Evolutionary conservation across 306 rosid genomes (phyloP).

Genomic region (Cucurbita argyrosperma): DNA sequence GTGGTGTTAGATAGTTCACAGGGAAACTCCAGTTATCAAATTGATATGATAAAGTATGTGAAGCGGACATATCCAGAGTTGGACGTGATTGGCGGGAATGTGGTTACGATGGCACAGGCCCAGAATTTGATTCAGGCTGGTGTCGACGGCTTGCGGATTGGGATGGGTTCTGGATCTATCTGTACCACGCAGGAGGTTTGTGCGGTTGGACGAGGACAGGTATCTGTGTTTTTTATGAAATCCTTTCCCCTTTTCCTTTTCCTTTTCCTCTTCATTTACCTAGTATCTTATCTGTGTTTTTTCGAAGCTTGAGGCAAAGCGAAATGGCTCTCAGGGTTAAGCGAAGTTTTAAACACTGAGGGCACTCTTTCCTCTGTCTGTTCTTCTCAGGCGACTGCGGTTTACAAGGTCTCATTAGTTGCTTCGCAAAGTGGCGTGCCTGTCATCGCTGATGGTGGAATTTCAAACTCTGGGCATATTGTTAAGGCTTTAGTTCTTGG

Average conservation of each 20-base stretch:
- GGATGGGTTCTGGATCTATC: slow-evolving; percentile 97
- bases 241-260: not conserved
- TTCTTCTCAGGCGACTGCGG: slow-evolving; percentile 62
- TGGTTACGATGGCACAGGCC: slow-evolving; percentile 77
- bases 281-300: too few species aligned
- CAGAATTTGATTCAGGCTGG: slow-evolving; percentile 82
- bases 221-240: slow-evolving; percentile 7
- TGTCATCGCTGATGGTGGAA: slow-evolving; percentile 88
- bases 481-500: slow-evolving; percentile 80
- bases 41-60: slow-evolving; percentile 73
- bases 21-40: slow-evolving; percentile 75
- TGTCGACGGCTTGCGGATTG: slow-evolving; percentile 77
- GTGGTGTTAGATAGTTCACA: slow-evolving; percentile 89
- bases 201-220: slow-evolving; percentile 96
- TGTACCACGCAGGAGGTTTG: slow-evolving; percentile 96
- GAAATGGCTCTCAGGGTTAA: too few species aligned
- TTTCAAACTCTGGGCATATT: slow-evolving; percentile 81
- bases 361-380: not conserved
- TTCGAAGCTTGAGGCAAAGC: too few species aligned
- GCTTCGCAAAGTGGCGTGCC: slow-evolving; percentile 74
- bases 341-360: not conserved
- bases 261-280: too few species aligned
- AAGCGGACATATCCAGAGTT: slow-evolving; percentile 42
- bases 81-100: slow-evolving; percentile 93
- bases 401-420: slow-evolving; percentile 65